Conservation (phyloP, 2,329 filamentous ascomycete species). For the Stemphylium lycopersici region DNA sequence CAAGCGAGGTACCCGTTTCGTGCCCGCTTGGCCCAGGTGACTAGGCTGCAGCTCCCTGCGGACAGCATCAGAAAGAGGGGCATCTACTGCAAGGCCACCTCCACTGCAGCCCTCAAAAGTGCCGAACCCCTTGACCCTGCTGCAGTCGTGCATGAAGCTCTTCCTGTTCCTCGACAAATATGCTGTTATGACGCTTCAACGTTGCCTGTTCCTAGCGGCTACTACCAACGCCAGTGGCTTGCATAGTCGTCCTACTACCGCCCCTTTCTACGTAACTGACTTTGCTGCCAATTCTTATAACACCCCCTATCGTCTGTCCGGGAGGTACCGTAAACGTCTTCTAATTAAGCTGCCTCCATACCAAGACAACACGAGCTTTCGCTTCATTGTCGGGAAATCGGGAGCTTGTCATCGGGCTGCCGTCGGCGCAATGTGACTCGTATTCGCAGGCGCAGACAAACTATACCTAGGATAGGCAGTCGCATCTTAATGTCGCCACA, state of each 20-base stretch:
- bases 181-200: not conserved
- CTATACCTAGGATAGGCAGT: constrained; percentile 6
- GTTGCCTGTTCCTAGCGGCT: constrained; percentile 10
- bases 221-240: constrained; percentile 4
- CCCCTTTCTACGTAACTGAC: constrained; percentile 8
- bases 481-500: constrained; percentile 2
- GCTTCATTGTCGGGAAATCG: not conserved
- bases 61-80: constrained; percentile 8
- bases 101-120: not conserved
- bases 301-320: not conserved
- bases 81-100: constrained; percentile 8
- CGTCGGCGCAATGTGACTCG: constrained; percentile 3
- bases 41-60: constrained; percentile 4
- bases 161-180: not conserved
- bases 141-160: constrained; percentile 4
- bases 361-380: not conserved
- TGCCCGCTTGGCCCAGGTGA: constrained; percentile 20
- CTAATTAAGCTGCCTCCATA: not conserved
- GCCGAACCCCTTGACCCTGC: constrained; percentile 7
- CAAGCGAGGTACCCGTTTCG: constrained; percentile 21
- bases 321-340: not conserved
- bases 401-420: not conserved
- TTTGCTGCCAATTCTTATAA: not conserved
- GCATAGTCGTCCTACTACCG: constrained; percentile 1
- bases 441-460: not conserved